Base-by-base conservation (phyloP, 768 basidiomycete genomes). In the Termitomyces sp. region DNA sequence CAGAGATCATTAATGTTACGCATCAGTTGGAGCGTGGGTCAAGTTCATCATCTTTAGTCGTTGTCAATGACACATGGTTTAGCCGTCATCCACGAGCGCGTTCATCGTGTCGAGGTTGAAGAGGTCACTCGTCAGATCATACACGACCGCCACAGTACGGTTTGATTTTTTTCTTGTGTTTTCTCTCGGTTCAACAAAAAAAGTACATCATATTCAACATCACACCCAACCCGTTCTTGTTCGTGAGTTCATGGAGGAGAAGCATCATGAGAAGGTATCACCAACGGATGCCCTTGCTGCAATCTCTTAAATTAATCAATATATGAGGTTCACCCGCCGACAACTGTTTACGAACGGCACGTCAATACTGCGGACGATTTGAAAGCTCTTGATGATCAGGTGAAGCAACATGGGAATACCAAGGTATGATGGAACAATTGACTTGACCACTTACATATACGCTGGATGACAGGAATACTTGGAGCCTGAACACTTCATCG, bases 171-270 rank as follows among this genome's bases (percentile, higher is more conserved):
- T 37, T 9, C 27, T 45, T 45, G 11, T 13, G 20, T 22, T 22
- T 22, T 30, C 39, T 39, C 11, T 41, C 20, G 57, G 3, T 33
- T 27, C 3, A 53, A 1, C 18, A 13, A 12, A 18, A n/a, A 53
- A 11, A 75, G 75, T 73, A 37, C 75, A 76, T 59, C 74, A 74
- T 39, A 64, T 76, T 13, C 74, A 75, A 54, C 71, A 76, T 51
- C 74, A 76, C 61, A 70, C 68, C 1, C 73, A 75, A 46, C 75
- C 74, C 3, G 64, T 75, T 11, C 57, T 66, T 4, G 67, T 70
- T 1, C 59, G 61, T 0, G 70, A 73, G 41, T 61, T 65, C 20
- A 45, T 68, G 34, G 52, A 65, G 1, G 74, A 75, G 54, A 59
- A 66, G 33, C 62, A 65, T 31, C 63, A 58, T 48, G 66, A 73